These are phyloP conservation scores for Jimgerdemannia flammicorona DNA, from an alignment of 192 early-diverging fungal species.

Conservation along the genomic window DNA sequence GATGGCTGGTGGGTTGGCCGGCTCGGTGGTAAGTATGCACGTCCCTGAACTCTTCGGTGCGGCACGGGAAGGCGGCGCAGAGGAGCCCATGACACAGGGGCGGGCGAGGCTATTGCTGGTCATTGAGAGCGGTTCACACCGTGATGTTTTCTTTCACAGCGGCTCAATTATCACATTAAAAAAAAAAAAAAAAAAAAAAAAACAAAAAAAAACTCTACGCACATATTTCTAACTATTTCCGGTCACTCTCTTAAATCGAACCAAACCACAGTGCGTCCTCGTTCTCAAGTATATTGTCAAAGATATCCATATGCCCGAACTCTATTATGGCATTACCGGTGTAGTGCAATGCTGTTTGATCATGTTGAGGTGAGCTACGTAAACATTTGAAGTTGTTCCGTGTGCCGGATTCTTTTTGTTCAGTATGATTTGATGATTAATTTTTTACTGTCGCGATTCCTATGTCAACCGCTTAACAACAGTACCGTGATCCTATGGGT, in stretches of 20 bases:
- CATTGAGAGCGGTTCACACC: no score
- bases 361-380: conserved; percentile 16
- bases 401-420: neutral
- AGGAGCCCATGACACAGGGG: no score
- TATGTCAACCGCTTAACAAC: neutral
- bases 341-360: conserved; percentile 12
- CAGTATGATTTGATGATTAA: neutral
- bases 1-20: conserved; percentile 57
- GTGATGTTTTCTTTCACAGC: no score
- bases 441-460: neutral
- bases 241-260: no score
- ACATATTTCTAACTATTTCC: neutral
- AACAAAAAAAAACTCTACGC: no score
- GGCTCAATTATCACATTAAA: no score
- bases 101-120: no score
- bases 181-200: no score
- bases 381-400: no score
- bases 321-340: conserved; percentile 20
- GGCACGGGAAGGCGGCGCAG: no score
- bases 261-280: conserved; percentile 8
- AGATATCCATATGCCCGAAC: conserved; percentile 5
- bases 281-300: conserved; percentile 20
- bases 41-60: no score
- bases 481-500: conserved; percentile 42
- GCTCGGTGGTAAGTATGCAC: conserved; percentile 41